Evolutionary conservation across 805 yeast species (phyloP), one percentile per base, ranked within the genome.

Genomic region (Lachancea cidri): DNA sequence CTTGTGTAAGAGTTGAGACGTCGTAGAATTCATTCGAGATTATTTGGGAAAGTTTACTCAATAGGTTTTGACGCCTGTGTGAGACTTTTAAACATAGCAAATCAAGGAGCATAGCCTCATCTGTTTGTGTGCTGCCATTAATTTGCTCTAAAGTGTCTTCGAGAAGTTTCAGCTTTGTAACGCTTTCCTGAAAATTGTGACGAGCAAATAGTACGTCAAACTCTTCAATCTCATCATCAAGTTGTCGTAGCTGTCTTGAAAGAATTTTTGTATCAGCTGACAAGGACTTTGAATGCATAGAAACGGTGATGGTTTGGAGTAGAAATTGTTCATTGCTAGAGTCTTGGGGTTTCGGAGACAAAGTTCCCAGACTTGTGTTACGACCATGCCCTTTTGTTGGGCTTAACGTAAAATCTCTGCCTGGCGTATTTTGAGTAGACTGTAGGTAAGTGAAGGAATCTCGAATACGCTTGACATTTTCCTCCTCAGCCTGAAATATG

Each of bases 121-220:
- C 64, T n/a, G 52, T 56, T 9, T 48, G 48, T 14, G 55, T 48
- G 11, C 45, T 48, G 4, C 42, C 41, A 2, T 43, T 25, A 5
- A 53, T 45, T 20, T 40, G 32, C 2, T 38, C 27, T 17, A 65
- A 38, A 7, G 57, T 54, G 2, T 39, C 44, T 39, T 69, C 73
- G 41, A 74, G 64, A 16, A 54, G 55, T 5, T 51, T 32, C 27
- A 66, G 40, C 11, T 47, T 45, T 3, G 59, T 66, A 3, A 71
- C 71, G 0, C 78, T 71, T 14, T 60, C 65, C 34, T 65, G 53
- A 60, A 72, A 81, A 41, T 73, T 70, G 39, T 76, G 73, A 51
- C 83, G 81, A 8, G 86, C 81, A 18, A 83, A 68, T 41, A 70
- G 70, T 11, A 81, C 76, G 55, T 85, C 93, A 32, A 83, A 70